These are phyloP conservation scores for Pyronema domesticum DNA, from an alignment of 495 filamentous ascomycete species.

Conservation along the genomic window DNA sequence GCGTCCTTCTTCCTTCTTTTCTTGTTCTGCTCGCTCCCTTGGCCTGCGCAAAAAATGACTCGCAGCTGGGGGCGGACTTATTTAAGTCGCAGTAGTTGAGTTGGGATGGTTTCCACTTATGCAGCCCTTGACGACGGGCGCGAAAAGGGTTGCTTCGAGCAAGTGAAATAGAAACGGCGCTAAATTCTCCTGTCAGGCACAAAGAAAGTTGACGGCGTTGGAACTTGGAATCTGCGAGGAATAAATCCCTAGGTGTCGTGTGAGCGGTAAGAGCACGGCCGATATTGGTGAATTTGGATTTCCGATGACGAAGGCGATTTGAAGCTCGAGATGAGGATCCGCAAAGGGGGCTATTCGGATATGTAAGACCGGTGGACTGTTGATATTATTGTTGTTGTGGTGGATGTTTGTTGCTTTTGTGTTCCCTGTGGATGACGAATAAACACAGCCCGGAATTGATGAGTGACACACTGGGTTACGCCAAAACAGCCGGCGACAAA, in stretches of 20 bases:
- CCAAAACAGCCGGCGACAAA: conserved; percentile 9
- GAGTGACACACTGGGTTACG: conserved; percentile 4
- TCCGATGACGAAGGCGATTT: too few species aligned
- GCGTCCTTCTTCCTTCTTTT: not conserved
- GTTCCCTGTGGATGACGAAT: conserved; percentile 11
- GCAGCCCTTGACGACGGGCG: not conserved
- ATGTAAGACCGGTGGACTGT: not conserved
- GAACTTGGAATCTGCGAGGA: not conserved
- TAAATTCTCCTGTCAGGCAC: not conserved
- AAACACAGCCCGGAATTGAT: conserved; percentile 10
- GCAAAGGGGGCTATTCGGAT: not conserved
- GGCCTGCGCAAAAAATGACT: not conserved
- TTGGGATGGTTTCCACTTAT: not conserved
- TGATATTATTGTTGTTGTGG: conserved; percentile 4
- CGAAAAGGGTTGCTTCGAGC: not conserved
- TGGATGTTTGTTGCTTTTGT: not conserved
- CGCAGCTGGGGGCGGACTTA: not conserved
- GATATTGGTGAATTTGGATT: not conserved
- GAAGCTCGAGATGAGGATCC: too few species aligned
- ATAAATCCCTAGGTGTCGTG: not conserved
- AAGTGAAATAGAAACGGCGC: not conserved
- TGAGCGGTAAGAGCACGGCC: not conserved
- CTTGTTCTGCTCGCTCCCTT: not conserved
- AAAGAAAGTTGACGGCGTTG: not conserved
- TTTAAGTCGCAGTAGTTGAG: not conserved